These are phyloP conservation scores for Saccharum hybrid DNA, from an alignment of 202 grass and related monocot species.

Conservation along the genomic window DNA sequence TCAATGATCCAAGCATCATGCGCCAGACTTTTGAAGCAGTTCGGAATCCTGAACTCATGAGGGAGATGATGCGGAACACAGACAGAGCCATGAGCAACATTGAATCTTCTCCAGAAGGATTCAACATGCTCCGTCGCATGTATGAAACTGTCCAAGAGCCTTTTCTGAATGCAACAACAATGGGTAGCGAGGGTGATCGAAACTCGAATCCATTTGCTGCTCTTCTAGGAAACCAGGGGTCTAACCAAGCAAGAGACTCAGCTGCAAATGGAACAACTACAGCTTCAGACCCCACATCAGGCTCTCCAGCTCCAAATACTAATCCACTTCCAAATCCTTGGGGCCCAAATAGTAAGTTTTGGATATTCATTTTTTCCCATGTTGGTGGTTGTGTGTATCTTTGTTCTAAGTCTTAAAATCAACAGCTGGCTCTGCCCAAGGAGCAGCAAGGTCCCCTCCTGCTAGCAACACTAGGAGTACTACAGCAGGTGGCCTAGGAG, in stretches of 20 bases:
- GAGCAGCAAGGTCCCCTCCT: slow-evolving; percentile 56
- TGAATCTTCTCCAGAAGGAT: slow-evolving; percentile 94
- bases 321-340: slow-evolving; percentile 96
- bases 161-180: slow-evolving; percentile 89
- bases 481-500: slow-evolving; percentile 51
- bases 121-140: slow-evolving; percentile 98
- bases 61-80: slow-evolving; percentile 98
- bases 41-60: slow-evolving; percentile 95
- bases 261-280: slow-evolving; percentile 52
- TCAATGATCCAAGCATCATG: slow-evolving; percentile 84
- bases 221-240: slow-evolving; percentile 73
- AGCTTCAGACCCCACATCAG: slow-evolving; percentile 58
- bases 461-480: slow-evolving; percentile 49
- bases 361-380: not conserved
- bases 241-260: slow-evolving; percentile 50
- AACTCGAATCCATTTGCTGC: slow-evolving; percentile 83
- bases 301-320: slow-evolving; percentile 76
- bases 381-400: slow-evolving; percentile 31
- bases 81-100: slow-evolving; percentile 99
- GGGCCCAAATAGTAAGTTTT: slow-evolving; percentile 66
- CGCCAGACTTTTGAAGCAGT: slow-evolving; percentile 88
- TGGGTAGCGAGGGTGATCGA: slow-evolving; percentile 62
- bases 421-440: slow-evolving; percentile 57
- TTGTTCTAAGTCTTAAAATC: slow-evolving; percentile 40
- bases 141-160: slow-evolving; percentile 99